Base-by-base conservation (phyloP, 192 early-diverging fungal species). In the Entomortierella parvispora region DNA sequence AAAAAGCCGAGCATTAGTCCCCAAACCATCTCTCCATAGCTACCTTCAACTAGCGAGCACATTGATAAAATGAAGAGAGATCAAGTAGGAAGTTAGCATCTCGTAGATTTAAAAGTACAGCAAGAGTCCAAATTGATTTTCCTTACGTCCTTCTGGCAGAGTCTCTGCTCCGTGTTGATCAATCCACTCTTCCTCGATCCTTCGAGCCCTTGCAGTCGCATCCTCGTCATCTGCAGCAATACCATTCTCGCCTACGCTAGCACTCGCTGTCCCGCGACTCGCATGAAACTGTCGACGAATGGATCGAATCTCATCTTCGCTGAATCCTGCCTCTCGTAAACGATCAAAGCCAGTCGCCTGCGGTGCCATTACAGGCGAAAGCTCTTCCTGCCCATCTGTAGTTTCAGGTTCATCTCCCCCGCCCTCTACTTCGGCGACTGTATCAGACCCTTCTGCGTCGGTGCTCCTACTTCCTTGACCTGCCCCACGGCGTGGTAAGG, bases 151-250 rank as follows among this genome's bases (percentile, higher is more conserved):
- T 60, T 88, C 86, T 17, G 83, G 83, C 42, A 84, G 71, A 3
- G 84, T 84, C 25, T 84, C 83, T 17, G 71, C 69, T 4, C 83
- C 81, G 66, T 86, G 82, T 44, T 75, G 71, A 4, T 88, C 86
- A 64, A 88, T 88, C 86, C 86, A 88, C 25, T 85, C 81, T 37
- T 88, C 86, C 44, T 88, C 86, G 12, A 88, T 56, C 29, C 71
- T 46, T 26, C 71, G 65, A 18, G 71, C 71, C 49, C 71, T 58
- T 12, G 63, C 63, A 18, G 32, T 56, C 11, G 72, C 58, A 62
- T 76, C 72, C 52, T 76, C 72, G 26, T 76, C 72, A 22, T 76
- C 65, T 3, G 52, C 59, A 11, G 53, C 65, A 32, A 76, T 67
- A 2, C 72, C 72, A n/a, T 76, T 76, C 53, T 76, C 72, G 3